Base-by-base conservation (phyloP, 768 basidiomycete genomes). In the Amanita subjunquillea region DNA sequence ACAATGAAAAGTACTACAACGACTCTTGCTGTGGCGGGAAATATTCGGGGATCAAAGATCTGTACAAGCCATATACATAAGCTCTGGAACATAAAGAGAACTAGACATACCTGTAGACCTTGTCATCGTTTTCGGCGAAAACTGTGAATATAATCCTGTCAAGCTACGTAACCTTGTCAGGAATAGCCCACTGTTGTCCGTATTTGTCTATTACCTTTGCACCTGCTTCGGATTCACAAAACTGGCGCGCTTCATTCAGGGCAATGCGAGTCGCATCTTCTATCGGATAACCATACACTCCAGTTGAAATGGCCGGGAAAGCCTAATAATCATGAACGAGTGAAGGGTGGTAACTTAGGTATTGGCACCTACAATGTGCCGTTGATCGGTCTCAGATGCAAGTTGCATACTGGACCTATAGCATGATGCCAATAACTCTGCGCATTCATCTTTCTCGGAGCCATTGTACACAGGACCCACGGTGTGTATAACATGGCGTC, bases 231-330 rank as follows among this genome's bases (percentile, higher is more conserved):
- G 75, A 70, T 22, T 87, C 83, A 38, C 81, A 62, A 50, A 80
- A 81, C 30, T 72, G 64, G 47, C 87, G 73, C 12, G 75, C 78
- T 25, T 74, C 71, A 25, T 74, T 67, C 50, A 91, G 63, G 2
- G 89, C 88, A 49, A 91, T 73, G 29, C 76, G 76, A 0, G 90
- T 83, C 0, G 89, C 90, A 57, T 79, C 80, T 41, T 67, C 65
- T 42, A 88, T 80, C 1, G 89, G 90, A 65, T 91, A 91, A 2
- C 83, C 77, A 55, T 88, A 92, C 13, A 88, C 70, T 0, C 77
- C 90, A 0, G 88, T 90, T 3, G 89, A 91, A 48, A 92, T 79
- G 4, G 80, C 83, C 4, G 85, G 84, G 58, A 91, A 90, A 3
- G 87, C 87, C 90, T 91, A 54, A 17, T 12, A 36, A 6, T 56